Evolutionary conservation across 2,329 filamentous ascomycete species (phyloP).

Genomic region (Xylariaceae sp.): DNA sequence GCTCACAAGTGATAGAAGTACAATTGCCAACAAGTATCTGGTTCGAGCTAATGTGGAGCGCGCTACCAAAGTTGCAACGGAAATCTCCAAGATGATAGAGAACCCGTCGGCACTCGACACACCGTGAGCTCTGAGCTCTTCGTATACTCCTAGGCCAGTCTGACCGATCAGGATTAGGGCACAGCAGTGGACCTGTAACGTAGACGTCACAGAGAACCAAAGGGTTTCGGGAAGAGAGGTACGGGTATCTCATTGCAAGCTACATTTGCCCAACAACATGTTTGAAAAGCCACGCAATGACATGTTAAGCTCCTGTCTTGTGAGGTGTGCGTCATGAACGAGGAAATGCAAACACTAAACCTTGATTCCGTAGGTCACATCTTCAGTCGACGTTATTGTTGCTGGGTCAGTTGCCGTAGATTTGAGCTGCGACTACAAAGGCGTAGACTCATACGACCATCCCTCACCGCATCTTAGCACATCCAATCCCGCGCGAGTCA

Average conservation of each 20-base stretch:
- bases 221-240: slow-evolving; percentile 16
- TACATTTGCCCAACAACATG: neutral
- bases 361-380: slow-evolving; percentile 21
- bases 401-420: slow-evolving; percentile 90
- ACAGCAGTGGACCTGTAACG: slow-evolving; percentile 9
- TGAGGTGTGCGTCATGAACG: too few species aligned
- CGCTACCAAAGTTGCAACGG: slow-evolving; percentile 52
- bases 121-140: slow-evolving; percentile 28
- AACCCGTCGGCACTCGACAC: slow-evolving; percentile 20
- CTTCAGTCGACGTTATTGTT: slow-evolving; percentile 66
- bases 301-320: neutral
- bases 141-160: slow-evolving; percentile 7
- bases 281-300: neutral
- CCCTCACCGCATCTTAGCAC: slow-evolving; percentile 60
- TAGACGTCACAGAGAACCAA: slow-evolving; percentile 12
- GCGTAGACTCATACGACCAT: slow-evolving; percentile 24
- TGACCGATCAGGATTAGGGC: slow-evolving; percentile 23
- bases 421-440: slow-evolving; percentile 72
- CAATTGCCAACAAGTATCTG: slow-evolving; percentile 68
- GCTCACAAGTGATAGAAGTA: slow-evolving; percentile 66
- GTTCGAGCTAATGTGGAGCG: slow-evolving; percentile 51
- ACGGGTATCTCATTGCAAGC: slow-evolving; percentile 10
- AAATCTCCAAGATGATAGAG: slow-evolving; percentile 44
- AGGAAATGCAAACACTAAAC: neutral
- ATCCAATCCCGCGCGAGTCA: slow-evolving; percentile 80